phyloP scores from a whole-genome alignment of 208 protist genomes.

The Trypanosoma rangeli region DNA sequence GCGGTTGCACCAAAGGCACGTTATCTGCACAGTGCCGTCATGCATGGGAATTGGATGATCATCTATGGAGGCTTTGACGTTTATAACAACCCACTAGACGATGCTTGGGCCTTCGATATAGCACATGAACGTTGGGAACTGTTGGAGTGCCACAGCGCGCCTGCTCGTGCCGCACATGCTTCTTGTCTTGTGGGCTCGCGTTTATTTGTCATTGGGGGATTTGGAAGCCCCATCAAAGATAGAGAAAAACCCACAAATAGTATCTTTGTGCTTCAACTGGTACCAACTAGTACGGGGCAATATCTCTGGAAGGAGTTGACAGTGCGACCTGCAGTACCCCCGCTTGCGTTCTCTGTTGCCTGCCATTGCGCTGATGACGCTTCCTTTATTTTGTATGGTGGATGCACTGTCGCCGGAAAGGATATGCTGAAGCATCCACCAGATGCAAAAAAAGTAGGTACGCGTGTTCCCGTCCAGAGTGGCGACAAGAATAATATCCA shows the following conservation, averaged over 20 bases:
- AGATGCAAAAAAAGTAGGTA: neutral
- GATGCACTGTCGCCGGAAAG: slow-evolving; percentile 40
- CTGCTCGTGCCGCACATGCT: slow-evolving; percentile 57
- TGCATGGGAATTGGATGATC: slow-evolving; percentile 82
- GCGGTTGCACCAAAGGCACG: slow-evolving; percentile 31
- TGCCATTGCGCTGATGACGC: slow-evolving; percentile 73
- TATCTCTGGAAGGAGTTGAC: slow-evolving; percentile 55
- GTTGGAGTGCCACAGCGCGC: slow-evolving; percentile 42
- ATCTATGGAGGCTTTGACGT: slow-evolving; percentile 78
- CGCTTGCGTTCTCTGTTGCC: slow-evolving; percentile 55
- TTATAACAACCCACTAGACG: slow-evolving; percentile 59
- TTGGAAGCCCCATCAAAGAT: slow-evolving; percentile 41
- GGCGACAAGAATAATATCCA: neutral
- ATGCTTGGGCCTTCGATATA: slow-evolving; percentile 84
- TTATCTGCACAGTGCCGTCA: slow-evolving; percentile 76
- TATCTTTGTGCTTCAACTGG: slow-evolving; percentile 61
- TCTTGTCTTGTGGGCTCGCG: slow-evolving; percentile 70
- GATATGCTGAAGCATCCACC: slow-evolving; percentile 14
- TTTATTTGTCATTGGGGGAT: slow-evolving; percentile 76
- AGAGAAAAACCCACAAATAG: slow-evolving; percentile 17
- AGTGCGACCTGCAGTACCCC: slow-evolving; percentile 45
- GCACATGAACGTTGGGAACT: slow-evolving; percentile 77
- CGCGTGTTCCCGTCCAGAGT: neutral
- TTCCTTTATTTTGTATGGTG: slow-evolving; percentile 80
- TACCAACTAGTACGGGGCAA: slow-evolving; percentile 49